phyloP scores from a whole-genome alignment of 2,329 filamentous ascomycete species.

The Aspergillus ochraceoroseus region DNA sequence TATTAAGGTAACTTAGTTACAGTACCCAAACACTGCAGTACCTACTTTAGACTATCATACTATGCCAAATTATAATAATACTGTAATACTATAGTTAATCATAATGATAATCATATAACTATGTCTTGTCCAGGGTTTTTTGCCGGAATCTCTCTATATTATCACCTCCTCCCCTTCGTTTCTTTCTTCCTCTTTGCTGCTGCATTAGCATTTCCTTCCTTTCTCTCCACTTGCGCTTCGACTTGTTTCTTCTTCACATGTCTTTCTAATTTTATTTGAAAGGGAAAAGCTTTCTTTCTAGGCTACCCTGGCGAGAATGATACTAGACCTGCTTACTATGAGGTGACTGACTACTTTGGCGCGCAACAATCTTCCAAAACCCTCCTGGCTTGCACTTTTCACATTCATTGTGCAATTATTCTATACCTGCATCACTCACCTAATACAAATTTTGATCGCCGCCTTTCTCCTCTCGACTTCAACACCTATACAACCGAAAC shows the following conservation, averaged over 20 bases:
- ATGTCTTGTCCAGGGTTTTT: slow-evolving; percentile 2
- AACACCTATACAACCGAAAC: background rate
- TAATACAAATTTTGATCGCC: background rate
- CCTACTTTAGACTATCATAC: slow-evolving; percentile 4
- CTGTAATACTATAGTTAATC: slow-evolving; percentile 5
- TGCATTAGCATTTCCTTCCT: background rate
- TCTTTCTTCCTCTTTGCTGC: background rate
- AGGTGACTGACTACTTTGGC: slow-evolving; percentile 10
- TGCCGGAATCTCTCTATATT: slow-evolving; percentile 7
- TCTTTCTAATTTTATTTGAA: background rate
- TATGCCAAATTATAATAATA: slow-evolving; percentile 5
- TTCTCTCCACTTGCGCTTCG: background rate
- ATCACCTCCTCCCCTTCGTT: slow-evolving; percentile 1
- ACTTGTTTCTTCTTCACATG: slow-evolving; percentile 3
- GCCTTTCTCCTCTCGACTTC: background rate
- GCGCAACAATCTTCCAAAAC: slow-evolving; percentile 4
- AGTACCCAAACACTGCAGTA: background rate
- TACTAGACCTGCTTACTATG: slow-evolving; percentile 13
- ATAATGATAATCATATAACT: slow-evolving; percentile 9
- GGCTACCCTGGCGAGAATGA: slow-evolving; percentile 11
- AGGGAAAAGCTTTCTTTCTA: background rate
- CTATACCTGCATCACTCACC: slow-evolving; percentile 1
- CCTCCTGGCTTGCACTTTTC: background rate
- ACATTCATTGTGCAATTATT: slow-evolving; percentile 5
- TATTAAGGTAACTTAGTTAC: no score